Percentiles rank a stretch among this genome's conserved stretches.
Evolutionary conservation across 169 alveolate species (phyloP).

Genomic region (Besnoitia besnoiti): DNA sequence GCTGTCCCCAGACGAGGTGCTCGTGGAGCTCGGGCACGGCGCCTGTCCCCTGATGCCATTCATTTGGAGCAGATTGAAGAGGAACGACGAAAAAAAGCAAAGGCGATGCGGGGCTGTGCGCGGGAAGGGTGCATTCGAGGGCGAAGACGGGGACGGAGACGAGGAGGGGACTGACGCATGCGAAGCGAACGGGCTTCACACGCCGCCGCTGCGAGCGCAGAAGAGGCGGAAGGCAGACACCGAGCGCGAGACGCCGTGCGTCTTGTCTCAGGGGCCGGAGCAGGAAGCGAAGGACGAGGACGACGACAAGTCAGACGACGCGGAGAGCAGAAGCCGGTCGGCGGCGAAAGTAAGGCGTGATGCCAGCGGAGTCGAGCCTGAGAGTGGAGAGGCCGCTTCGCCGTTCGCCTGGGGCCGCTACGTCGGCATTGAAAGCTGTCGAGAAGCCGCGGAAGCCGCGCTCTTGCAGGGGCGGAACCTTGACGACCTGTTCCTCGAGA

Average conservation of each 20-base stretch:
- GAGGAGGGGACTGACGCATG: neutral
- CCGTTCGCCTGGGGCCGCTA: neutral
- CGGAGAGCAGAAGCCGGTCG: neutral
- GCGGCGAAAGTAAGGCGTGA: neutral
- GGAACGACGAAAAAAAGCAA: neutral
- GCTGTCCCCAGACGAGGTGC: neutral
- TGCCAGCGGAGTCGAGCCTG: no score
- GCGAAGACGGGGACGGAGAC: neutral
- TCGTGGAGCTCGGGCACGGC: conserved; percentile 38
- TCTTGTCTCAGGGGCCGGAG: neutral
- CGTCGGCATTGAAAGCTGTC: conserved; percentile 40
- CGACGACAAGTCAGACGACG: neutral
- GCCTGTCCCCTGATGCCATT: conserved; percentile 19
- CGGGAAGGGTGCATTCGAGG: neutral
- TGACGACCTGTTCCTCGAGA: neutral
- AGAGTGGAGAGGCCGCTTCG: neutral
- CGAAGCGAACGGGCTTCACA: neutral
- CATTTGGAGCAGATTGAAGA: neutral
- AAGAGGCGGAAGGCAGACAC: neutral
- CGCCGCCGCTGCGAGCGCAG: neutral
- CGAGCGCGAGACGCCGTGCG: neutral
- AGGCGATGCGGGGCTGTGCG: neutral
- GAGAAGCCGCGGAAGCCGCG: conserved; percentile 30
- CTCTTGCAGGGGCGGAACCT: neutral
- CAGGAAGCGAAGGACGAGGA: neutral